These are phyloP conservation scores for Talaromyces wortmannii DNA, from an alignment of 495 filamentous ascomycete species.

Conservation along the genomic window DNA sequence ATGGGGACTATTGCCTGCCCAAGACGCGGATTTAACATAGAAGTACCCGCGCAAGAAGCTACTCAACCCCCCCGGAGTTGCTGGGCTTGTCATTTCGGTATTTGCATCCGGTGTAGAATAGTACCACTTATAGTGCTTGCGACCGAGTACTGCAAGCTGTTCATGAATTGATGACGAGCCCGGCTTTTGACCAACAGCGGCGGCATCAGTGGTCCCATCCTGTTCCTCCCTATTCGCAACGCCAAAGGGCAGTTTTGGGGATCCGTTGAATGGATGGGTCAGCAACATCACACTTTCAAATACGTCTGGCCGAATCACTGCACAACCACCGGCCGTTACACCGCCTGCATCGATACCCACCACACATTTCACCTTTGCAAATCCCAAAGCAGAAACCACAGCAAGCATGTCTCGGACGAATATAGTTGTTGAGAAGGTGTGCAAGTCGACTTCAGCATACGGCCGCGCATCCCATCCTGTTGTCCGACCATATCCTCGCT, in stretches of 20 bases:
- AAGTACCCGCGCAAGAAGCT: slow-evolving; percentile 61
- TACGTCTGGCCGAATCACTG: slow-evolving; percentile 56
- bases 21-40: slow-evolving; percentile 59
- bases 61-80: slow-evolving; percentile 40
- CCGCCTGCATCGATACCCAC: slow-evolving; percentile 64
- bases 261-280: slow-evolving; percentile 51
- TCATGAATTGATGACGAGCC: slow-evolving; percentile 41
- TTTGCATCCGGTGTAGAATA: slow-evolving; percentile 52
- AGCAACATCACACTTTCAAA: slow-evolving; percentile 49
- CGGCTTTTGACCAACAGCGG: slow-evolving; percentile 10
- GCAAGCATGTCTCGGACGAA: slow-evolving; percentile 57
- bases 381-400: slow-evolving; percentile 54
- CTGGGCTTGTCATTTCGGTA: slow-evolving; percentile 50
- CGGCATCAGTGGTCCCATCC: slow-evolving; percentile 12
- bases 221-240: slow-evolving; percentile 19
- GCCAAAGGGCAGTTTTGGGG: slow-evolving; percentile 44
- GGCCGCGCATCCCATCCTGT: slow-evolving; percentile 49
- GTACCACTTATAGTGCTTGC: slow-evolving; percentile 69
- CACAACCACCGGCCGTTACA: slow-evolving; percentile 51
- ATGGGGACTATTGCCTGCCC: slow-evolving; percentile 44
- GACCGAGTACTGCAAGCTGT: slow-evolving; percentile 41
- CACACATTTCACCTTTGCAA: slow-evolving; percentile 48
- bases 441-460: slow-evolving; percentile 47
- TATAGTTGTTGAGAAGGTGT: slow-evolving; percentile 49
- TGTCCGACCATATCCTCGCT: slow-evolving; percentile 63